phyloP scores from a whole-genome alignment of 345 rosid genomes.

The Populus tremula region DNA sequence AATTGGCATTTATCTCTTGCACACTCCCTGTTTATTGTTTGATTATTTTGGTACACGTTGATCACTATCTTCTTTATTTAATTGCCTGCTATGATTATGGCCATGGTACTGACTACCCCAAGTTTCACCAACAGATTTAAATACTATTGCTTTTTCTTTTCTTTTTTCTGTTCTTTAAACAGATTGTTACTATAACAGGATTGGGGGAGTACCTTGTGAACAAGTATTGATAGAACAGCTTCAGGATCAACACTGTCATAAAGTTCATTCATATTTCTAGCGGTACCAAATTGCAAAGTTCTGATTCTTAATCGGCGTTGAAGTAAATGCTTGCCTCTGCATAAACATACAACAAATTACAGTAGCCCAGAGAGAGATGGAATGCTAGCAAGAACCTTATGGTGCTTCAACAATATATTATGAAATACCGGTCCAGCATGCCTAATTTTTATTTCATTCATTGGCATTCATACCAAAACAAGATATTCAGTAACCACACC shows the following conservation, averaged over 20 bases:
- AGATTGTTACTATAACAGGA: background rate
- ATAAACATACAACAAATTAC: slow-evolving; percentile 21
- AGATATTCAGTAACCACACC: background rate
- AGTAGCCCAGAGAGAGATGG: slow-evolving; percentile 2
- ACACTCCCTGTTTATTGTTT: background rate
- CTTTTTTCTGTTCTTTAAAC: background rate
- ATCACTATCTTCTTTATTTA: background rate
- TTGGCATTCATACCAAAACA: background rate
- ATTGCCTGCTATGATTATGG: background rate
- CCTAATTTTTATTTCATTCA: background rate
- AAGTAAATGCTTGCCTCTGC: slow-evolving; percentile 68
- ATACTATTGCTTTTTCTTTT: background rate
- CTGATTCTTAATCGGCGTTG: slow-evolving; percentile 83
- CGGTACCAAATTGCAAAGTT: slow-evolving; percentile 73
- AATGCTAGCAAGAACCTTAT: background rate
- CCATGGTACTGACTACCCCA: background rate
- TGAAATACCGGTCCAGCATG: background rate
- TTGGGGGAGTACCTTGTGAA: slow-evolving; percentile 66
- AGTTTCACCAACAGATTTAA: background rate
- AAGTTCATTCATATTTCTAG: slow-evolving; percentile 69
- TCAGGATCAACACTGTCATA: slow-evolving; percentile 86
- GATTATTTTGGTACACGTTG: slow-evolving; percentile 1
- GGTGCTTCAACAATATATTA: background rate
- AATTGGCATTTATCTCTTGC: background rate
- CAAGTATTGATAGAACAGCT: slow-evolving; percentile 77